Evolutionary conservation across 1,139 yeast species (phyloP).

Genomic region (Geotrichum phurueaensis): DNA sequence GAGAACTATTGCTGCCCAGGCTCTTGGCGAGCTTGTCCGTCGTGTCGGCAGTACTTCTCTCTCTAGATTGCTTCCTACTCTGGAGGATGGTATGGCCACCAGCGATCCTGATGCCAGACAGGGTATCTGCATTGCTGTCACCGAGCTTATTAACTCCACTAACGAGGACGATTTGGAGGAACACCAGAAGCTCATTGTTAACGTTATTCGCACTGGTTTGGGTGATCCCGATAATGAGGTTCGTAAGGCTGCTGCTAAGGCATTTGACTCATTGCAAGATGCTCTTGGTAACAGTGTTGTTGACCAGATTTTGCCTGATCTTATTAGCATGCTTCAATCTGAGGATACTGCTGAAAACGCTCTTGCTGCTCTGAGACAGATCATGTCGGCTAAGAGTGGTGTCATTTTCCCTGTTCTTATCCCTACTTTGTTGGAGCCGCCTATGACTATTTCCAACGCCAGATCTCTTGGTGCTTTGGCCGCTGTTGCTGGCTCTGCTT

Average conservation of each 20-base stretch:
- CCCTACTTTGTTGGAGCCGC: slow-evolving; percentile 76
- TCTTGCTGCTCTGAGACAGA: slow-evolving; percentile 79
- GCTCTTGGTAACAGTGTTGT: slow-evolving; percentile 78
- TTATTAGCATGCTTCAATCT: slow-evolving; percentile 60
- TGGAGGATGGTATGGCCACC: slow-evolving; percentile 57
- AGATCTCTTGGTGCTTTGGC: slow-evolving; percentile 84
- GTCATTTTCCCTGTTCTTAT: slow-evolving; percentile 89
- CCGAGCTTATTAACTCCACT: slow-evolving; percentile 77
- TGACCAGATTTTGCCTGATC: slow-evolving; percentile 81
- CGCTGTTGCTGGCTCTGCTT: slow-evolving; percentile 81
- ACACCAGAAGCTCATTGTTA: slow-evolving; percentile 64
- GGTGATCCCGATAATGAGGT: slow-evolving; percentile 69
- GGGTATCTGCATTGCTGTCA: slow-evolving; percentile 92
- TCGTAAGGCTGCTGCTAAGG: slow-evolving; percentile 84
- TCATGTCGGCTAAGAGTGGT: slow-evolving; percentile 86
- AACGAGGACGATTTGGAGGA: slow-evolving; percentile 54
- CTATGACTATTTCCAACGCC: slow-evolving; percentile 80
- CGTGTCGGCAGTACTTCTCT: slow-evolving; percentile 90
- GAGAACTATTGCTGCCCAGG: slow-evolving; percentile 84
- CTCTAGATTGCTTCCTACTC: slow-evolving; percentile 76
- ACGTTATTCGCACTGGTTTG: slow-evolving; percentile 71
- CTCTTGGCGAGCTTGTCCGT: slow-evolving; percentile 91
- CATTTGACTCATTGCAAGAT: slow-evolving; percentile 81
- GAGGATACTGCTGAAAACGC: slow-evolving; percentile 64
- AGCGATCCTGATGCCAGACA: slow-evolving; percentile 78